These are phyloP conservation scores for Collybia sp. DNA, from an alignment of 768 basidiomycete species.

Conservation along the genomic window DNA sequence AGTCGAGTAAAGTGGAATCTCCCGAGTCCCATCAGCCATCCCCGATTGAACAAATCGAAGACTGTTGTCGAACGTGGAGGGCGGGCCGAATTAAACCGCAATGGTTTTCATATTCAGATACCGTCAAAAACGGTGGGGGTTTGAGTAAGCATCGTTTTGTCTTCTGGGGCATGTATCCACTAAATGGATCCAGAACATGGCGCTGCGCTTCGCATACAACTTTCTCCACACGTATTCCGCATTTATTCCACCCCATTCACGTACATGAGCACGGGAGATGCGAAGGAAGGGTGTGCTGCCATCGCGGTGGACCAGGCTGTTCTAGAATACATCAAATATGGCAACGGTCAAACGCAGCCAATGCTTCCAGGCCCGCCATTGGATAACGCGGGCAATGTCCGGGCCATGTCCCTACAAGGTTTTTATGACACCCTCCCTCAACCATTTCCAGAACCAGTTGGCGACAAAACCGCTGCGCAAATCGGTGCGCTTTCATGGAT, in stretches of 20 bases:
- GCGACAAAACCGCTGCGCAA: conserved; percentile 38
- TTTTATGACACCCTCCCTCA: conserved; percentile 65
- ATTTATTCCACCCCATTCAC: conserved; percentile 47
- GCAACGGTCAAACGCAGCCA: conserved; percentile 45
- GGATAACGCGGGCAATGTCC: not conserved
- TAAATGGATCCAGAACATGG: conserved; percentile 37
- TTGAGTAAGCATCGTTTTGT: conserved; percentile 12
- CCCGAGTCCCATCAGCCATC: conserved; percentile 7
- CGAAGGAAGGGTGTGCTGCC: conserved; percentile 49
- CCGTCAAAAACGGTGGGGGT: conserved; percentile 41
- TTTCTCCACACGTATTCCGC: conserved; percentile 43
- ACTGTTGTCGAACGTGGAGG: conserved; percentile 51
- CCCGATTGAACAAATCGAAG: conserved; percentile 39
- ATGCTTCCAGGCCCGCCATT: conserved; percentile 3
- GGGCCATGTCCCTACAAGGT: conserved; percentile 39
- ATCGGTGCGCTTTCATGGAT: conserved; percentile 54
- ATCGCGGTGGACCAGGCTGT: conserved; percentile 49
- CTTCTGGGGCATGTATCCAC: not conserved
- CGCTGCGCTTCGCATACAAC: conserved; percentile 50
- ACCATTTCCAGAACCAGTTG: conserved; percentile 55
- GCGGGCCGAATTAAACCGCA: conserved; percentile 43
- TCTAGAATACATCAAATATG: conserved; percentile 53
- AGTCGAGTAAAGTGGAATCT: conserved; percentile 7
- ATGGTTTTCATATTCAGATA: conserved; percentile 48
- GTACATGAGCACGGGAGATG: conserved; percentile 35